Percentiles rank a stretch among this genome's conserved stretches.
phyloP scores from a whole-genome alignment of 1,139 yeast genomes.

The Saccharomyces hybrid region DNA sequence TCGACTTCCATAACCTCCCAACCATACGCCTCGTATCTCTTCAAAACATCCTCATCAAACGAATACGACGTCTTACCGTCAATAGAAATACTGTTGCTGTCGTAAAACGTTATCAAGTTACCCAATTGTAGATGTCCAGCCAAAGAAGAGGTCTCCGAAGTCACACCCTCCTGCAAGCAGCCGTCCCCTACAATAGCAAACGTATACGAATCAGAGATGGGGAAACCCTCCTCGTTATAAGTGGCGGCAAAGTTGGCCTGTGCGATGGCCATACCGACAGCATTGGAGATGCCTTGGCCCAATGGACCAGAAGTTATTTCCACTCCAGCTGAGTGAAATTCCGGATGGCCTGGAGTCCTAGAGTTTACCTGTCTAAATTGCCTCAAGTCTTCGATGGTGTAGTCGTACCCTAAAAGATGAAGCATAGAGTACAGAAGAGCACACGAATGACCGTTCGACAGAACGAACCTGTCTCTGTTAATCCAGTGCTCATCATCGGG shows the following conservation, averaged over 20 bases:
- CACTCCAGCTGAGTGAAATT: slow-evolving; percentile 72
- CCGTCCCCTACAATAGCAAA: slow-evolving; percentile 92
- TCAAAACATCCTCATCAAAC: slow-evolving; percentile 87
- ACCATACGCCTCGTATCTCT: slow-evolving; percentile 86
- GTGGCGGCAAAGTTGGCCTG: slow-evolving; percentile 88
- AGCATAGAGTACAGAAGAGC: slow-evolving; percentile 81
- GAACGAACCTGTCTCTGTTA: slow-evolving; percentile 90
- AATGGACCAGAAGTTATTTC: slow-evolving; percentile 98
- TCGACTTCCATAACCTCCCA: slow-evolving; percentile 80
- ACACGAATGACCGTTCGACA: slow-evolving; percentile 96
- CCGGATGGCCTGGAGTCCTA: slow-evolving; percentile 97
- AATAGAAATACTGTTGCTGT: slow-evolving; percentile 93
- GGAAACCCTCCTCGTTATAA: slow-evolving; percentile 80
- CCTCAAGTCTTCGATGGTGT: slow-evolving; percentile 79
- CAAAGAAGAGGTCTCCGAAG: slow-evolving; percentile 86
- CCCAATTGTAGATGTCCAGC: slow-evolving; percentile 96
- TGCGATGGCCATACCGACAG: slow-evolving; percentile 95
- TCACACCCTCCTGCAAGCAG: slow-evolving; percentile 96
- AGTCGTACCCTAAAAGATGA: slow-evolving; percentile 78
- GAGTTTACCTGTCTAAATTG: slow-evolving; percentile 85
- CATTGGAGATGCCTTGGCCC: slow-evolving; percentile 96
- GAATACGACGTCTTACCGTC: slow-evolving; percentile 90
- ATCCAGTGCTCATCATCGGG: slow-evolving; percentile 89
- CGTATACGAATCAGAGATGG: slow-evolving; percentile 66
- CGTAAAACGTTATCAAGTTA: slow-evolving; percentile 93